Percentiles rank a stretch among this genome's conserved stretches.
phyloP scores from a whole-genome alignment of 1,139 yeast genomes.

The Yamadazyma spencermartinsiae region DNA sequence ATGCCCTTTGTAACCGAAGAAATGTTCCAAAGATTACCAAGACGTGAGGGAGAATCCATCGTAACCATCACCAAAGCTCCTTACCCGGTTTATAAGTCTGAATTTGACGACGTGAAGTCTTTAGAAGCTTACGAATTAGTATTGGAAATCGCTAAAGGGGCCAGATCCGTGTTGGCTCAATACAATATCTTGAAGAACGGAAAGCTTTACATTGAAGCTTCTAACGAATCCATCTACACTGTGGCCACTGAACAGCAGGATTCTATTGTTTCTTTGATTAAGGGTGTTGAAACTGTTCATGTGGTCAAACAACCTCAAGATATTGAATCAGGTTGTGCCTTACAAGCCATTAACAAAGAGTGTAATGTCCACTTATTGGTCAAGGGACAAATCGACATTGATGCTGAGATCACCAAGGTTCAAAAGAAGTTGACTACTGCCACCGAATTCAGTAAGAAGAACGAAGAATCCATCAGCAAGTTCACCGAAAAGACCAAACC shows the following conservation, averaged over 20 bases:
- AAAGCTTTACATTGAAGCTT: constrained; percentile 75
- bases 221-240: constrained; percentile 45
- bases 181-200: constrained; percentile 88
- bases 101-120: constrained; percentile 64
- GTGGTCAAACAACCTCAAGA: constrained; percentile 55
- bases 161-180: constrained; percentile 89
- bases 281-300: constrained; percentile 75
- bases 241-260: constrained; percentile 72
- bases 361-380: constrained; percentile 88
- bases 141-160: constrained; percentile 83
- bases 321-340: constrained; percentile 88
- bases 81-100: constrained; percentile 67
- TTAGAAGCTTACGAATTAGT: constrained; percentile 77
- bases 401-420: constrained; percentile 85
- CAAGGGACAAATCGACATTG: constrained; percentile 92
- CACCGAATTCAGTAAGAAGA: constrained; percentile 46
- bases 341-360: constrained; percentile 75
- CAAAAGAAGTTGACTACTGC: constrained; percentile 68
- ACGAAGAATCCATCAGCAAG: constrained; percentile 55
- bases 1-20: constrained; percentile 98
- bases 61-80: constrained; percentile 78
- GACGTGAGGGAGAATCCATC: constrained; percentile 64
- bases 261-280: constrained; percentile 85
- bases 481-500: constrained; percentile 83
- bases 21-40: constrained; percentile 98